Base-by-base conservation (phyloP, 345 rosid genomes). In the Eucalyptus brandiana region DNA sequence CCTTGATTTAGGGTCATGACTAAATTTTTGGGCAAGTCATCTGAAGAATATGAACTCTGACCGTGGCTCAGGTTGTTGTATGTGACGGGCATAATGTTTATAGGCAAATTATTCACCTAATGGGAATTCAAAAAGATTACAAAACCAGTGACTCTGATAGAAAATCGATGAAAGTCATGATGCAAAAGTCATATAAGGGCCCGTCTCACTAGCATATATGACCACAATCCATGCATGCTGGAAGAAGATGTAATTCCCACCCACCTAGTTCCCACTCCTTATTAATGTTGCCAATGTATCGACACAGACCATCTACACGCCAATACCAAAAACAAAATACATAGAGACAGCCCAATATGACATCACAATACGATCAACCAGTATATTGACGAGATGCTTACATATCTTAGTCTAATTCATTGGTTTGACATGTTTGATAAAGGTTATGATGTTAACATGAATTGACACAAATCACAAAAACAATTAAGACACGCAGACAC, bases 11-110 rank as follows among this genome's bases (percentile, higher is more conserved):
- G 94, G 76, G 93, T 93, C 93, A 87, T 92, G 91, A 95, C 94
- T 89, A 93, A 93, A 89, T 89, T 92, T 94, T 93, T 95, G 83
- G 98, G 98, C 92, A 97, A 94, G 92, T 95, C 97, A 90, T 95
- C 96, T 60, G 95, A 91, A 88, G 97, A 94, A 90, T 92, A 53
- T 17, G 56, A 53, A 53, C 56, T 95, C 90, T 95, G 97, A 51
- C 96, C 95, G 49, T 92, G 97, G 91, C 90, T 94, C 93, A 93
- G 97, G 88, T 93, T 88, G n/a, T 93, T 54, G 89, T 96, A 96
- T 88, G 94, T 93, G 87, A 93, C 89, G 13, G 96, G 96, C 87
- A 97, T 91, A 89, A 93, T 93, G 87, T 94, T 95, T 88, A 94
- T 93, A 4, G 95, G 96, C 88, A 97, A 91, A 91, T 95, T 95